Base-by-base conservation (phyloP, 805 yeast genomes). In the Komagataella populi region DNA sequence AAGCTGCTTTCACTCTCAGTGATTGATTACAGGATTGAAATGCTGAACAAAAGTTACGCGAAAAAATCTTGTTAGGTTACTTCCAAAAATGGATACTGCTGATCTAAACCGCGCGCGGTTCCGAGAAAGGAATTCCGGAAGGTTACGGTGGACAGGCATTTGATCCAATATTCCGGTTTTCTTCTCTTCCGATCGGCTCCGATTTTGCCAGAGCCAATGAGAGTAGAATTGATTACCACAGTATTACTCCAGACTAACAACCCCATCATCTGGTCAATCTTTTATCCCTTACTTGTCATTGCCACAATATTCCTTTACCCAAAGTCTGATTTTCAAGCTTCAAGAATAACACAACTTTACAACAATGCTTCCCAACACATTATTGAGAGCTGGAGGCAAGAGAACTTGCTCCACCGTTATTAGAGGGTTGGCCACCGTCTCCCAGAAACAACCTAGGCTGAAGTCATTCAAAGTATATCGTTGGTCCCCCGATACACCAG, bases 401-500 rank as follows among this genome's bases (percentile, higher is more conserved):
- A 30, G 5, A 30, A 30, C n/a, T 14, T 30, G 39, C 39, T 30
- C 39, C 14, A 30, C 39, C 39, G 14, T 30, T 8, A 14, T 30
- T 10, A 30, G 39, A 30, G 39, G 39, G 39, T 64, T 75, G 57
- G 81, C 80, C 49, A 76, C 87, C 22, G 71, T 77, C 22, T 77
- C 83, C 49, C 77, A 71, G 54, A 67, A 67, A 54, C 69, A 74
- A 12, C 80, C 81, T 49, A 74, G 84, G 55, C 57, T 84, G 59
- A 93, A 93, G 74, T 80, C 83, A 36, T 90, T 93, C 71, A 87
- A 90, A 66, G 83, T 93, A 62, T 93, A 93, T 78, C 83, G 99
- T 73, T 93, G 99, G 99, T 86, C 85, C 63, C 99, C 99, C 52
- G 99, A 93, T 67, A 80, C 87, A 50, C 99, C 99, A 50, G 89